Evolutionary conservation across 2,329 filamentous ascomycete genomes (phyloP).

Genomic region (Aspergillus felis): DNA sequence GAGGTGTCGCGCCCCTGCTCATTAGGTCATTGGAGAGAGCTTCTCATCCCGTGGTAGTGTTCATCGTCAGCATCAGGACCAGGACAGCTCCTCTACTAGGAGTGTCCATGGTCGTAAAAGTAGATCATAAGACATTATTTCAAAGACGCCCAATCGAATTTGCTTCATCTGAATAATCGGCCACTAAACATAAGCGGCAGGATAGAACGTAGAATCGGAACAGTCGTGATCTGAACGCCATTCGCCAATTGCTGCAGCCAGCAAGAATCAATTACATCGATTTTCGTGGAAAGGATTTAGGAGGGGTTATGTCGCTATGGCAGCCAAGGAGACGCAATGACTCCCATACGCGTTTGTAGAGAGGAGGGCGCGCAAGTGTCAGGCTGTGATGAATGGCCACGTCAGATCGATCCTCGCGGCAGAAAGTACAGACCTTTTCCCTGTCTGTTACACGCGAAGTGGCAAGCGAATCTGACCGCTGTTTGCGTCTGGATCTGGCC

Average conservation of each 20-base stretch:
- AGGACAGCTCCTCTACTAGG: neutral
- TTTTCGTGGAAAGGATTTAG: slow-evolving; percentile 11
- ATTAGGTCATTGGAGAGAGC: neutral
- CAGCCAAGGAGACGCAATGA: slow-evolving; percentile 24
- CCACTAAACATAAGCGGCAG: too few relatives aligned
- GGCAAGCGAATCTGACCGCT: slow-evolving; percentile 27
- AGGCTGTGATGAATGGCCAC: slow-evolving; percentile 19
- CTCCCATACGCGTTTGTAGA: slow-evolving; percentile 24
- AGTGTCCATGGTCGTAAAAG: too few relatives aligned
- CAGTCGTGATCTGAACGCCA: slow-evolving; percentile 7
- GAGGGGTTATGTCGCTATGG: slow-evolving; percentile 16
- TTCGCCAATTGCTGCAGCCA: slow-evolving; percentile 1
- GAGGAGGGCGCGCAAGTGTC: slow-evolving; percentile 15
- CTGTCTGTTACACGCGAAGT: slow-evolving; percentile 17
- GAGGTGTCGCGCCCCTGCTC: neutral
- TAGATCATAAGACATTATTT: neutral
- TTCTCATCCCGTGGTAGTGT: neutral
- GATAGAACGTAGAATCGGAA: neutral
- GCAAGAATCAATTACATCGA: slow-evolving; percentile 9
- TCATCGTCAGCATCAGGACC: neutral
- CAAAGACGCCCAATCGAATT: neutral
- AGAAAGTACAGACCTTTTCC: slow-evolving; percentile 28
- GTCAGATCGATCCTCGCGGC: slow-evolving; percentile 28
- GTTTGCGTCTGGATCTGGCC: slow-evolving; percentile 31
- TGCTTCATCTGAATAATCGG: too few relatives aligned